Percentiles rank a stretch among this genome's conserved stretches.
These are phyloP conservation scores for Zygoascus hellenicus DNA, from an alignment of 1,139 yeast species.

Conservation along the genomic window DNA sequence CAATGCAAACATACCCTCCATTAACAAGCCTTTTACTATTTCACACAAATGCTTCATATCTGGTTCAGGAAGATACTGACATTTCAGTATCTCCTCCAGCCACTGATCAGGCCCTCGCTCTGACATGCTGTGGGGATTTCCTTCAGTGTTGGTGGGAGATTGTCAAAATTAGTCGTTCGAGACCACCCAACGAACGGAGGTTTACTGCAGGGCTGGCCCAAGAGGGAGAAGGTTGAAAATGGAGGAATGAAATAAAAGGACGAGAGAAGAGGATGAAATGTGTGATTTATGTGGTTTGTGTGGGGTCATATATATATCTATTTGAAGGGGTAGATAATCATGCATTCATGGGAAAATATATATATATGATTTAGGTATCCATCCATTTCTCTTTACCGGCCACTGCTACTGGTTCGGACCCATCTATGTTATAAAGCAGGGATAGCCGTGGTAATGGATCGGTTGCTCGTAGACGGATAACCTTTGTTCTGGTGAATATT, in stretches of 20 bases:
- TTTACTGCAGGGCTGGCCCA: no score
- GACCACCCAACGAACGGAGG: constrained; percentile 1
- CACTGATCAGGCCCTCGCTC: constrained; percentile 93
- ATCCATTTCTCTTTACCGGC: constrained; percentile 12
- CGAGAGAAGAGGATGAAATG: no score
- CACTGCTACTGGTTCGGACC: constrained; percentile 1
- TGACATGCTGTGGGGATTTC: constrained; percentile 39
- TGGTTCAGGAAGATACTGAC: constrained; percentile 80
- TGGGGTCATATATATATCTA: no score
- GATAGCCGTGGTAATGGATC: constrained; percentile 27
- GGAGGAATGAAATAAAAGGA: no score
- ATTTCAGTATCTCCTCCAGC: constrained; percentile 89
- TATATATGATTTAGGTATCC: neutral
- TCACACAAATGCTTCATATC: constrained; percentile 97
- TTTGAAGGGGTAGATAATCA: no score
- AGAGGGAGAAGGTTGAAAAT: no score
- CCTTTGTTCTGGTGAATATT: constrained; percentile 27
- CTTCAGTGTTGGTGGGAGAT: constrained; percentile 2
- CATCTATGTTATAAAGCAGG: constrained; percentile 17
- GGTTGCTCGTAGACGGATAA: constrained; percentile 23
- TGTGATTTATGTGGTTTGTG: no score
- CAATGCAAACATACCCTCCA: constrained; percentile 47
- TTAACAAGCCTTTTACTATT: constrained; percentile 77
- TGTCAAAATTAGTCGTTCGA: neutral
- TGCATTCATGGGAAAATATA: no score